A percentile compares a stretch with the other conserved stretches of the same genome.
phyloP scores from a whole-genome alignment of 345 rosid species.

The Trapa incisa region DNA sequence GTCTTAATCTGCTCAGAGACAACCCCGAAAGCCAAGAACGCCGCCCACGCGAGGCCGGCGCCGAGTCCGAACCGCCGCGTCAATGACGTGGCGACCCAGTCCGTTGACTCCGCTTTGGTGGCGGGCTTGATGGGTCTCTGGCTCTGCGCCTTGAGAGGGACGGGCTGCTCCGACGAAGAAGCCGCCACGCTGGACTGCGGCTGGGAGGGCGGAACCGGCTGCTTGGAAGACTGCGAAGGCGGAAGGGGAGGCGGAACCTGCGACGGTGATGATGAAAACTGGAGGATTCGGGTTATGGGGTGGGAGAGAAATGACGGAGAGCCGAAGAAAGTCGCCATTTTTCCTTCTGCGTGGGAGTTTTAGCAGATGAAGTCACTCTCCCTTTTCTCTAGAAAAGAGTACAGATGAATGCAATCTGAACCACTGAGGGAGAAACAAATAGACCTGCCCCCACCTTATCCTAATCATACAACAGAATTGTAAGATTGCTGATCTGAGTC shows the following conservation, averaged over 20 bases:
- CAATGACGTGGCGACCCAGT: conserved; percentile 78
- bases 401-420: neutral
- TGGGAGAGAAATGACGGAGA: conserved; percentile 28
- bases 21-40: conserved; percentile 65
- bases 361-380: neutral
- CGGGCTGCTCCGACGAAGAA: conserved; percentile 17
- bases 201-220: conserved; percentile 13
- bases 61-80: conserved; percentile 85
- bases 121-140: conserved; percentile 22
- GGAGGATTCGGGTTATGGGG: conserved; percentile 13
- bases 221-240: conserved; percentile 17
- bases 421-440: neutral
- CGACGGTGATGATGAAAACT: conserved; percentile 20
- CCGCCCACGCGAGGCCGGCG: conserved; percentile 88
- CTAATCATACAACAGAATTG: neutral
- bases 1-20: conserved; percentile 86
- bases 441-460: conserved; percentile 1
- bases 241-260: conserved; percentile 16
- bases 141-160: conserved; percentile 20
- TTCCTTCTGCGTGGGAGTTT: neutral
- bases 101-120: conserved; percentile 45
- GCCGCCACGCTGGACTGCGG: conserved; percentile 12
- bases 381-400: neutral
- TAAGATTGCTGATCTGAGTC: neutral
- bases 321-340: conserved; percentile 36